Evolutionary conservation across 1,284 basidiomycete genomes (phyloP).

Genomic region (Leccinum subrobustum): DNA sequence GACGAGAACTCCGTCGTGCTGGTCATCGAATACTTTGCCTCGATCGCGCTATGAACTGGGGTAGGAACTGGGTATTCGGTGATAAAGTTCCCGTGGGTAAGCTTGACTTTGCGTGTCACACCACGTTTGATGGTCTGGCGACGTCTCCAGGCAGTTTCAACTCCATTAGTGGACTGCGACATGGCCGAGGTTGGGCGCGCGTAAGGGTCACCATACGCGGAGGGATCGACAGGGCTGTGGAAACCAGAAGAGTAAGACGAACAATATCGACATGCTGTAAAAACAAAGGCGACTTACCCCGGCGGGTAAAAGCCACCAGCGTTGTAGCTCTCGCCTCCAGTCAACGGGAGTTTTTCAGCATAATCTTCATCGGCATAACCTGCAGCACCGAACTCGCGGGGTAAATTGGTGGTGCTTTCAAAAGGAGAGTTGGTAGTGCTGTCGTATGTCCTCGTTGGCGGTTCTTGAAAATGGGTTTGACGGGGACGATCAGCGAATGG

Average conservation of each 20-base stretch:
- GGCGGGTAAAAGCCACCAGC: slow-evolving; percentile 70
- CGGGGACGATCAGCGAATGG: slow-evolving; percentile 69
- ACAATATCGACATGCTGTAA: background rate
- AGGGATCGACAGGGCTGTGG: slow-evolving; percentile 57
- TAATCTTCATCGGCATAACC: slow-evolving; percentile 62
- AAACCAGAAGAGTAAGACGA: background rate
- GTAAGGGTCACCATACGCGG: slow-evolving; percentile 67
- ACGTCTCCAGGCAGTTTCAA: slow-evolving; percentile 77
- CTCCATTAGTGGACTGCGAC: slow-evolving; percentile 63
- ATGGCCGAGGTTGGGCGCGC: slow-evolving; percentile 60
- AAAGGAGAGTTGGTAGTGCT: slow-evolving; percentile 45
- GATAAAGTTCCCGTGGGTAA: slow-evolving; percentile 91
- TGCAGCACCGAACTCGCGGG: slow-evolving; percentile 49
- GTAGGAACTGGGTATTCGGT: slow-evolving; percentile 89
- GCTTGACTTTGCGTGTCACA: slow-evolving; percentile 90
- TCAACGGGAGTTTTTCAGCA: slow-evolving; percentile 72
- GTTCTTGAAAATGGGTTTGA: slow-evolving; percentile 60
- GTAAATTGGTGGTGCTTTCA: slow-evolving; percentile 55
- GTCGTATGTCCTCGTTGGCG: slow-evolving; percentile 38
- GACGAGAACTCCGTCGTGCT: slow-evolving; percentile 85
- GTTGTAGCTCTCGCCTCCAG: slow-evolving; percentile 48
- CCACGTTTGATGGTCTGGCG: slow-evolving; percentile 92
- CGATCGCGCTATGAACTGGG: slow-evolving; percentile 83
- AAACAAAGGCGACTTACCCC: slow-evolving; percentile 44
- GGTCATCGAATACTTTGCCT: slow-evolving; percentile 71